Conservation (phyloP, 768 basidiomycete genomes). For the Termitomyces bulborhizus region DNA sequence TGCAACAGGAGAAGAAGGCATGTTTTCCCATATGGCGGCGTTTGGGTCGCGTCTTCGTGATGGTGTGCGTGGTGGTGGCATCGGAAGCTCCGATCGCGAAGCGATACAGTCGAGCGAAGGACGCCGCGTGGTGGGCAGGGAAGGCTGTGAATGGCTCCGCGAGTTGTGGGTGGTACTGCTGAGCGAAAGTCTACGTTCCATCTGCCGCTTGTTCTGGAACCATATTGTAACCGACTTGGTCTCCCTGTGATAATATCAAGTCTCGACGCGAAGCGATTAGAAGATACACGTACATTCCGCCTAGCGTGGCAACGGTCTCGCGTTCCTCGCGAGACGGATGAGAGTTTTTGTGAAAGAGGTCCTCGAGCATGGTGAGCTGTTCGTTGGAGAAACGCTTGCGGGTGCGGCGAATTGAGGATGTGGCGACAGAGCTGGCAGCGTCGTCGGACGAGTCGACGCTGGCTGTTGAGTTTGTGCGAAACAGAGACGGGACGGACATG, state of each 20-base stretch:
- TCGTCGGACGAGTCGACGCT: slow-evolving; percentile 50
- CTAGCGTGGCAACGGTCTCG: slow-evolving; percentile 53
- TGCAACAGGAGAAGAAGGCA: slow-evolving; percentile 59
- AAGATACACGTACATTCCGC: slow-evolving; percentile 51
- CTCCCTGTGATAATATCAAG: slow-evolving; percentile 36
- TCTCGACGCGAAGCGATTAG: slow-evolving; percentile 5
- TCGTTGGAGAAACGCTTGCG: slow-evolving; percentile 64
- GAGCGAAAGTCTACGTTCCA: slow-evolving; percentile 51
- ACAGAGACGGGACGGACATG: slow-evolving; percentile 12
- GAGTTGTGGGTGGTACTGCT: slow-evolving; percentile 26
- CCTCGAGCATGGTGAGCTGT: slow-evolving; percentile 68
- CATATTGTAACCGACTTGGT: slow-evolving; percentile 71
- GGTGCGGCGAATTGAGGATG: slow-evolving; percentile 43
- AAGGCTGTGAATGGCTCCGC: slow-evolving; percentile 18
- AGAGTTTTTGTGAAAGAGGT: slow-evolving; percentile 64
- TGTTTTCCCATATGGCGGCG: slow-evolving; percentile 43
- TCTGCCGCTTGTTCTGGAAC: slow-evolving; percentile 81
- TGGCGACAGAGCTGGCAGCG: slow-evolving; percentile 25
- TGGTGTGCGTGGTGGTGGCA: slow-evolving; percentile 33
- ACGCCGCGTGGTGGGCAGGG: slow-evolving; percentile 21
- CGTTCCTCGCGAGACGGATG: slow-evolving; percentile 74
- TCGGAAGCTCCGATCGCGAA: slow-evolving; percentile 45
- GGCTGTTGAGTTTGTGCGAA: slow-evolving; percentile 49
- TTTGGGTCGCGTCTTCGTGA: slow-evolving; percentile 29
- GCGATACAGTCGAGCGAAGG: slow-evolving; percentile 57